Evolutionary conservation across 2,329 filamentous ascomycete species (phyloP).

Genomic region (Ascochyta koolunga): DNA sequence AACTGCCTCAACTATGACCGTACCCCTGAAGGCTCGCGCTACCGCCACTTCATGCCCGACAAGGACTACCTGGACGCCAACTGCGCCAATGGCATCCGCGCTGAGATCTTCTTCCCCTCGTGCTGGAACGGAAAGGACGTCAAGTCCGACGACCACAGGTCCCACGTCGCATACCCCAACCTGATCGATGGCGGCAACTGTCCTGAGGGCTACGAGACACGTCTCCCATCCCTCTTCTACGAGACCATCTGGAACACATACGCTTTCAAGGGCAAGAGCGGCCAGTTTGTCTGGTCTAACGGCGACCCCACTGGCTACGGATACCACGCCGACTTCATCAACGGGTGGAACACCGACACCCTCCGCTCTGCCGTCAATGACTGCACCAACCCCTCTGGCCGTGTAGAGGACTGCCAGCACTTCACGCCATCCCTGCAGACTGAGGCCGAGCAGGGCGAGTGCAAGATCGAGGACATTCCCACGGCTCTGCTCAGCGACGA

Average conservation of each 20-base stretch:
- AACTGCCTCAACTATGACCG: slow-evolving; percentile 87
- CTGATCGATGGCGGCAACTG: slow-evolving; percentile 61
- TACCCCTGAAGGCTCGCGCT: slow-evolving; percentile 72
- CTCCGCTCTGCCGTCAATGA: slow-evolving; percentile 71
- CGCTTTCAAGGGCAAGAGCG: slow-evolving; percentile 57
- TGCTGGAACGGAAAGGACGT: slow-evolving; percentile 72
- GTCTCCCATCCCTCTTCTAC: slow-evolving; percentile 65
- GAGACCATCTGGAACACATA: slow-evolving; percentile 64
- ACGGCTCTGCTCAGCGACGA: slow-evolving; percentile 63
- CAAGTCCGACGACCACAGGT: slow-evolving; percentile 64
- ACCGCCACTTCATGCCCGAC: slow-evolving; percentile 80
- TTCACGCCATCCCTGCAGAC: slow-evolving; percentile 67
- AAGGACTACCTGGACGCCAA: slow-evolving; percentile 80
- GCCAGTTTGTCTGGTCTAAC: slow-evolving; percentile 70
- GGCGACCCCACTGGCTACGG: slow-evolving; percentile 77
- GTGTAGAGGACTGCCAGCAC: slow-evolving; percentile 73
- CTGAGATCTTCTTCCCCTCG: slow-evolving; percentile 75
- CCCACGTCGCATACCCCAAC: slow-evolving; percentile 69
- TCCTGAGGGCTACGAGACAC: slow-evolving; percentile 59
- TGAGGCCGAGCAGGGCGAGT: slow-evolving; percentile 61
- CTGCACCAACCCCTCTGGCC: slow-evolving; percentile 75
- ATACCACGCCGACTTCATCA: slow-evolving; percentile 73
- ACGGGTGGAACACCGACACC: slow-evolving; percentile 71
- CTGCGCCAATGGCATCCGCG: slow-evolving; percentile 79
- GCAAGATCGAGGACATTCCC: slow-evolving; percentile 67